Base-by-base conservation (phyloP, 176 grass and related monocot species). In the Bothriochloa decipiens region DNA sequence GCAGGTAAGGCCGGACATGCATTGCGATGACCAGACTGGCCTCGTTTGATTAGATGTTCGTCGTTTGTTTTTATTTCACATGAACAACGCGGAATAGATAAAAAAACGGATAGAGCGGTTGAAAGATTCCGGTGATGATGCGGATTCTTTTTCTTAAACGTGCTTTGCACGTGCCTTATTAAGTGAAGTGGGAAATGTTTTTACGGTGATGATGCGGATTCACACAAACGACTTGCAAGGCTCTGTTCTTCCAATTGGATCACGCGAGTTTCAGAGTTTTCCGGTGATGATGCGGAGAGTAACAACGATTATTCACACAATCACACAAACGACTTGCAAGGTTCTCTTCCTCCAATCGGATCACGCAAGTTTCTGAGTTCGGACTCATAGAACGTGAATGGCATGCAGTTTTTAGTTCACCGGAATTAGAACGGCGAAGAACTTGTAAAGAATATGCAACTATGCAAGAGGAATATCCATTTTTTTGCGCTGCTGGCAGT, bases 381-480 rank as follows among this genome's bases (percentile, higher is more conserved):
- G 16, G 11, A 84, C 46, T n/a, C 52, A 20, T 37, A 62, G 61
- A 33, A 29, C 74, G 32, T 33, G 67, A 66, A 23, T 16, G 15
- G 6, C 18, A 8, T 26, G 6, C 69, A 3, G 23, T 57, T 69
- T 3, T 46, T 55, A 60, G 12, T 74, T 68, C 26, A 9, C 16
- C 11, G 20, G 72, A 46, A 42, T 39, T 50, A 7, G 22, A 65
- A 32, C 7, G 27, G 41, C 4, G 22, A 32, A 28, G 1, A 55
- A 10, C 8, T 39, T 68, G 62, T 27, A 75, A 45, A 74, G 45
- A 74, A 74, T 74, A 32, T 33, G 22, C 49, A 68, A 69, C 29
- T 39, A 7, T 27, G 22, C 60, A 66, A 46, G 5, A 5, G 9
- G 76, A 69, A 69, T 58, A 89, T 76, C 82, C 70, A 35, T 75